Evolutionary conservation across 2,329 filamentous ascomycete genomes (phyloP), one percentile per base, ranked within the genome.

Genomic region (Alternaria infectoria): DNA sequence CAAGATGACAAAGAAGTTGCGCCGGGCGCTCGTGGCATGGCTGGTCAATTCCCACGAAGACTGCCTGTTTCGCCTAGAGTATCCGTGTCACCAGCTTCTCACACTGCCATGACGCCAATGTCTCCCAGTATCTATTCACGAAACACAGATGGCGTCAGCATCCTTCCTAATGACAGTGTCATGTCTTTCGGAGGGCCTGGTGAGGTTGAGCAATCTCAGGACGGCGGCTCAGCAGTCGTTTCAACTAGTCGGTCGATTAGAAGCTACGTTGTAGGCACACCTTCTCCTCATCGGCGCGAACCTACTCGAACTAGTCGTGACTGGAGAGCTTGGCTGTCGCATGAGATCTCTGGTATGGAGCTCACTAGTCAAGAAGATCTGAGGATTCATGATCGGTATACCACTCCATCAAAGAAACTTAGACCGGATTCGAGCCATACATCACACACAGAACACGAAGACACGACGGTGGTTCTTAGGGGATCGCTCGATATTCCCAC

Each of bases 121-220:
- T 85, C 83, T 1, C 83, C 83, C 2, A 85, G 83, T 58, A 66
- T 85, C 11, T 85, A 85, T 62, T 84, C 83, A 5, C 74, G 80
- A 2, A 78, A 80, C 11, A 82, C 80, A 0, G 79, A 83, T 61
- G 80, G 79, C 12, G 69, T 60, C 66, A 82, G 64, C 68, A 79
- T 69, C 57, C 64, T 77, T 32, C 73, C 69, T 12, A 80, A 77
- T 40, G 76, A 78, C 30, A 81, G 74, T 57, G 69, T 74, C n/a
- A 61, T 73, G 54, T 78, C 76, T 59, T 67, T 79, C 12, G 57
- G 65, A 32, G 59, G 55, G 7, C 52, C 57, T 1, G 43, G 60
- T 13, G 66, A 67, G 6, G 32, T 56, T 8, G 59, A 62, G 6
- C 47, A 59, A 5, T 32, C 55, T 0, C 67, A 69, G 6, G 62